Evolutionary conservation across 2,329 filamentous ascomycete species (phyloP).

Genomic region (Microsporum audouinii): DNA sequence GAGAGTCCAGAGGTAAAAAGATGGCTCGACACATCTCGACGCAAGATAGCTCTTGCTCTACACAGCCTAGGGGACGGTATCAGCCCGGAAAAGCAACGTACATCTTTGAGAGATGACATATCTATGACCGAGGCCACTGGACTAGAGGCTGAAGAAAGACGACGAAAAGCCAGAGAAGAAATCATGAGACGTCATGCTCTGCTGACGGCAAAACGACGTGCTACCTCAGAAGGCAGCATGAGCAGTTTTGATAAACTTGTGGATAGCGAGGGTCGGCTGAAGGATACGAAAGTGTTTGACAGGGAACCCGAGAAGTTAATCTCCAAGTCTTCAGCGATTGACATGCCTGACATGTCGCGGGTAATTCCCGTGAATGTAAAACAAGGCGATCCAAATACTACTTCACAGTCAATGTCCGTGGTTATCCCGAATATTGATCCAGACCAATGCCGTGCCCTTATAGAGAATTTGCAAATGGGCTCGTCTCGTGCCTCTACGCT

Average conservation of each 20-base stretch:
- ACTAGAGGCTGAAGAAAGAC: constrained; percentile 34
- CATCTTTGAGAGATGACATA: constrained; percentile 27
- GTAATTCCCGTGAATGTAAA: constrained; percentile 19
- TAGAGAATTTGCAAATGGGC: constrained; percentile 15
- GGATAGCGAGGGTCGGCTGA: constrained; percentile 31
- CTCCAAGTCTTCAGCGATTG: constrained; percentile 30
- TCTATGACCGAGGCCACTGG: constrained; percentile 39
- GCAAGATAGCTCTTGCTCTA: constrained; percentile 49
- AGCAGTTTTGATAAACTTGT: constrained; percentile 37
- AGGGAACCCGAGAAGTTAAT: constrained; percentile 7
- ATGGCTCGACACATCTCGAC: constrained; percentile 52
- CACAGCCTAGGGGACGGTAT: constrained; percentile 51
- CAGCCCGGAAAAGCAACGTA: constrained; percentile 34
- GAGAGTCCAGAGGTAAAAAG: constrained; percentile 52
- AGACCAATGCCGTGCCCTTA: constrained; percentile 14
- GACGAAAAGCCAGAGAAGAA: constrained; percentile 35
- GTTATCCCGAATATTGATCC: constrained; percentile 8
- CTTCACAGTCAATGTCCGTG: constrained; percentile 15
- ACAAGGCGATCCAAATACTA: constrained; percentile 9
- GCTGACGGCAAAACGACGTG: constrained; percentile 29
- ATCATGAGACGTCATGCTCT: constrained; percentile 33
- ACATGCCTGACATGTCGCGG: constrained; percentile 16
- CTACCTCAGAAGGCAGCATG: constrained; percentile 16
- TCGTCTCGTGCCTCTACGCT: constrained; percentile 19
- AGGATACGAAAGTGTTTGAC: constrained; percentile 3